Evolutionary conservation across 495 filamentous ascomycete genomes (phyloP).

Genomic region (Podospora pseudoanserina): DNA sequence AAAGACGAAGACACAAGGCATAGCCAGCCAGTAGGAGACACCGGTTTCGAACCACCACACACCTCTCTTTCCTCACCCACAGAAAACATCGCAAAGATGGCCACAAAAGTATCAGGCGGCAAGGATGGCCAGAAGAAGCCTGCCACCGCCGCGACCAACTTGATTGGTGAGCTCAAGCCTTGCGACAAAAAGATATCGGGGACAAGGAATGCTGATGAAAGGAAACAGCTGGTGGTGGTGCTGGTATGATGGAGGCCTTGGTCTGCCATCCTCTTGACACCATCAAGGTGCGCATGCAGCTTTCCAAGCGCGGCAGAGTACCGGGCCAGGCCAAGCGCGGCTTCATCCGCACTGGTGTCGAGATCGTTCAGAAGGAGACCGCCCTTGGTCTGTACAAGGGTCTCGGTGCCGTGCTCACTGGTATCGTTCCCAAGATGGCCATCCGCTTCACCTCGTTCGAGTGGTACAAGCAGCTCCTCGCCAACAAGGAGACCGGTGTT

Average conservation of each 20-base stretch:
- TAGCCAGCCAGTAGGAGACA: neutral
- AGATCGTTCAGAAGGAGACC: conserved; percentile 87
- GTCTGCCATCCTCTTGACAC: conserved; percentile 95
- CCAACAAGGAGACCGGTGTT: conserved; percentile 56
- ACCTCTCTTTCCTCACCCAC: neutral
- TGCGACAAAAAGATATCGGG: neutral
- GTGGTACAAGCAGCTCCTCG: conserved; percentile 81
- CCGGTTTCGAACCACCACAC: neutral
- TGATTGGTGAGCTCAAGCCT: conserved; percentile 67
- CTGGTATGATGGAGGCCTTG: conserved; percentile 99
- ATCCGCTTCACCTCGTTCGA: conserved; percentile 99
- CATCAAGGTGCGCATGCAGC: conserved; percentile 99
- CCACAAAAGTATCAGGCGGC: conserved; percentile 46
- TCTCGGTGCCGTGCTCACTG: conserved; percentile 89
- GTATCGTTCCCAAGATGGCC: conserved; percentile 99
- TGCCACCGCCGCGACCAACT: conserved; percentile 81
- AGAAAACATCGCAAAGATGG: conserved; percentile 30
- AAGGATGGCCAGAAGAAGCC: conserved; percentile 64
- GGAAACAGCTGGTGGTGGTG: conserved; percentile 81
- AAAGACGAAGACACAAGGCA: conserved; percentile 4
- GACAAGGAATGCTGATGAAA: conserved; percentile 19
- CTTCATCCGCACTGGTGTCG: conserved; percentile 79
- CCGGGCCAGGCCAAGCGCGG: conserved; percentile 78
- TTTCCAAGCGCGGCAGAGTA: conserved; percentile 76
- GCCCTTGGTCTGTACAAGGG: conserved; percentile 84